phyloP scores from a whole-genome alignment of 2,329 filamentous ascomycete species.

The Cercospora sp. region DNA sequence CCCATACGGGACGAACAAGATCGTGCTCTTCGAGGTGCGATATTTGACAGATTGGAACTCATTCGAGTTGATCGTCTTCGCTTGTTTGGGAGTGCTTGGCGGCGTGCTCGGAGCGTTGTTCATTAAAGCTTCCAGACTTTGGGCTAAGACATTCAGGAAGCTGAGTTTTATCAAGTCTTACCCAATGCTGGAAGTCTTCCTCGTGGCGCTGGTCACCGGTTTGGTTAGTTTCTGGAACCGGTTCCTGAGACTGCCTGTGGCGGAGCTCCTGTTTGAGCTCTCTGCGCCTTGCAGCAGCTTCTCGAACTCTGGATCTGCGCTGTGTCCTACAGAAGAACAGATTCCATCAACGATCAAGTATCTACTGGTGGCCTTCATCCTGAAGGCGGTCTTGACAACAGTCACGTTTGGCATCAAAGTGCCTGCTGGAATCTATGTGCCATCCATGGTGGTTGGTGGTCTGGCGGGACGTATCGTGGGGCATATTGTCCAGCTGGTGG shows the following conservation, averaged over 20 bases:
- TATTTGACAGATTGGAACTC: conserved; percentile 90
- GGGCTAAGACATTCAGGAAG: conserved; percentile 85
- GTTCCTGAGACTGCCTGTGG: conserved; percentile 84
- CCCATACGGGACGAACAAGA: conserved; percentile 93
- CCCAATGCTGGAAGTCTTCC: conserved; percentile 81
- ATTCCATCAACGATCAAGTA: conserved; percentile 76
- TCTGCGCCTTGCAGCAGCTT: conserved; percentile 81
- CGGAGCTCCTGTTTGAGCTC: conserved; percentile 85
- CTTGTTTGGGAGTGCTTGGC: conserved; percentile 81
- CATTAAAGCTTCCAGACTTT: conserved; percentile 90
- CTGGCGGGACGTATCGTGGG: conserved; percentile 86
- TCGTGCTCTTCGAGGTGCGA: conserved; percentile 92
- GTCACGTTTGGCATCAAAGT: conserved; percentile 97
- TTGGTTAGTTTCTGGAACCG: conserved; percentile 90
- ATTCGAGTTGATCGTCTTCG: conserved; percentile 84
- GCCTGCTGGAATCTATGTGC: conserved; percentile 94
- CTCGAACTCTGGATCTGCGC: conserved; percentile 65
- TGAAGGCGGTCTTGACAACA: conserved; percentile 85
- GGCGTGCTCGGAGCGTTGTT: conserved; percentile 86
- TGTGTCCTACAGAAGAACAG: conserved; percentile 74
- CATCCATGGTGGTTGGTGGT: conserved; percentile 97
- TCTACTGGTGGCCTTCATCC: conserved; percentile 75
- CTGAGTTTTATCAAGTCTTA: conserved; percentile 76
- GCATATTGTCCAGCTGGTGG: conserved; percentile 78
- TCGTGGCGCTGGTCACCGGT: conserved; percentile 84